Evolutionary conservation across 192 early-diverging fungal species (phyloP).

Genomic region (Gamsiella multidivaricata): DNA sequence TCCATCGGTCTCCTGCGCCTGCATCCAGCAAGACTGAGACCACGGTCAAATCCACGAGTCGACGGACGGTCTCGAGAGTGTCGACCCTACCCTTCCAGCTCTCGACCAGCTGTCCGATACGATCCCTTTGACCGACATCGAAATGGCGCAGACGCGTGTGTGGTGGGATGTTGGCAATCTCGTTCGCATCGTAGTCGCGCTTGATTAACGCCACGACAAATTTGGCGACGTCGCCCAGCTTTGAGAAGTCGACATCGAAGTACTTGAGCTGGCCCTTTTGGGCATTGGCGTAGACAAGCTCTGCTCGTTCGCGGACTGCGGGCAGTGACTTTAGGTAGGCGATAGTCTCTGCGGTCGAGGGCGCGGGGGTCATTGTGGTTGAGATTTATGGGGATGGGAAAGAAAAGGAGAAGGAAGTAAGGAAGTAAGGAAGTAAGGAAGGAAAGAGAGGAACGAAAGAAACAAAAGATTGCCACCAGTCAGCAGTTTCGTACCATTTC

Average conservation of each 20-base stretch:
- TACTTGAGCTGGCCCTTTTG: conserved; percentile 67
- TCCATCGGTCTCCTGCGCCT: conserved; percentile 88
- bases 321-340: conserved; percentile 72
- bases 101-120: conserved; percentile 60
- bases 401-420: neutral
- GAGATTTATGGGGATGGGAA: neutral
- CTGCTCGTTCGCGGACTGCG: conserved; percentile 80
- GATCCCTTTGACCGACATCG: conserved; percentile 63
- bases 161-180: conserved; percentile 76
- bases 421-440: neutral
- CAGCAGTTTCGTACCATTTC: too few relatives aligned
- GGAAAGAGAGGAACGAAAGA: neutral
- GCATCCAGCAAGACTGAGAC: conserved; percentile 94
- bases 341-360: conserved; percentile 48
- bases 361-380: conserved; percentile 24
- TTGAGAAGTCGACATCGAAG: conserved; percentile 77
- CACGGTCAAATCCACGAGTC: conserved; percentile 86
- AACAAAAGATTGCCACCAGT: too few relatives aligned
- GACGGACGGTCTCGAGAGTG: conserved; percentile 67
- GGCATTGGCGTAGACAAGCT: conserved; percentile 68
- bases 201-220: conserved; percentile 73
- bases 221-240: conserved; percentile 74
- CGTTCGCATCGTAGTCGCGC: conserved; percentile 70
- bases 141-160: conserved; percentile 93
- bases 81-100: conserved; percentile 56